Evolutionary conservation across 495 filamentous ascomycete species (phyloP).

Genomic region (Penicillium argentinense): DNA sequence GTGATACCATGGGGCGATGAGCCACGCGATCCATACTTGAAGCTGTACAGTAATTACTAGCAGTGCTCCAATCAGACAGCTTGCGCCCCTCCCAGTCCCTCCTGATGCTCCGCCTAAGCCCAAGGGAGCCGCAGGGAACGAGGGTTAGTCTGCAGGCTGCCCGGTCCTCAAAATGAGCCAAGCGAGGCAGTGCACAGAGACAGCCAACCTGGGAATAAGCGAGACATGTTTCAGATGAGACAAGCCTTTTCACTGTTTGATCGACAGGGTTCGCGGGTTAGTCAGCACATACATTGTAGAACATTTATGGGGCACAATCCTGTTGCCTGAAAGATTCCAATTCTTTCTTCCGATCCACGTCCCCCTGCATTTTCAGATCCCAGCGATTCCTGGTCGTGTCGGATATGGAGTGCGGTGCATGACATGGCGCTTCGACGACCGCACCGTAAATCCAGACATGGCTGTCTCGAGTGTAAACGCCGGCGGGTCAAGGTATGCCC

Average conservation of each 20-base stretch:
- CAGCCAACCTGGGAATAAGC: slow-evolving; percentile 5
- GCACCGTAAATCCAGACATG: slow-evolving; percentile 36
- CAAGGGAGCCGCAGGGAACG: neutral
- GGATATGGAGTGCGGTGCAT: too few species aligned
- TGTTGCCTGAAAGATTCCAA: slow-evolving; percentile 1
- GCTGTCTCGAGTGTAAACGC: slow-evolving; percentile 36
- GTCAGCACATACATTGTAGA: slow-evolving; percentile 10
- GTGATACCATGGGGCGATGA: slow-evolving; percentile 13
- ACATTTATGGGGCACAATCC: neutral
- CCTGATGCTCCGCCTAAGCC: too few species aligned
- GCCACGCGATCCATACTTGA: slow-evolving; percentile 1
- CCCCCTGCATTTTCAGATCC: neutral
- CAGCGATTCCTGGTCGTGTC: slow-evolving; percentile 5
- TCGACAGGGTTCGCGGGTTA: slow-evolving; percentile 30
- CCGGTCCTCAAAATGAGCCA: neutral
- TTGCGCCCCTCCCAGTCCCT: too few species aligned
- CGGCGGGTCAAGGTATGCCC: slow-evolving; percentile 40
- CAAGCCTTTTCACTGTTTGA: slow-evolving; percentile 29
- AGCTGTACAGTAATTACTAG: neutral
- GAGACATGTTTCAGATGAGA: slow-evolving; percentile 21
- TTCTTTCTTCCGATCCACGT: neutral
- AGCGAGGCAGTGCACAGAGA: slow-evolving; percentile 20
- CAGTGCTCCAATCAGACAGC: neutral
- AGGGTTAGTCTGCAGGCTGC: too few species aligned
- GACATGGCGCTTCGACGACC: slow-evolving; percentile 37